Evolutionary conservation across 1,284 basidiomycete genomes (phyloP).

Genomic region (Exsudoporus floridanus): DNA sequence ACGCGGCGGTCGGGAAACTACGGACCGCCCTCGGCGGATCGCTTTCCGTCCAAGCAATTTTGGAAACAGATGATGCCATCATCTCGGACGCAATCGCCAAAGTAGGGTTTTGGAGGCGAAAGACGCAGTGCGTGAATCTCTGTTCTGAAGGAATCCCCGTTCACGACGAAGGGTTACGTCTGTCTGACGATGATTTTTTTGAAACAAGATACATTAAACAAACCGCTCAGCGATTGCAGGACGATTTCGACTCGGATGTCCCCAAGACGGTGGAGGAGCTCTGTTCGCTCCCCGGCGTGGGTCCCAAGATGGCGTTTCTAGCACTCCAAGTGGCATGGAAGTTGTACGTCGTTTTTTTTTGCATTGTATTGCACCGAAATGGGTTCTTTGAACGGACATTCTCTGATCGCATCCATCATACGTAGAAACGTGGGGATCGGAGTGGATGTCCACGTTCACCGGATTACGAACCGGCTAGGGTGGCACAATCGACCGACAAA

Average conservation of each 20-base stretch:
- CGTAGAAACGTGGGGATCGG: slow-evolving; percentile 89
- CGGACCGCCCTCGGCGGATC: slow-evolving; percentile 74
- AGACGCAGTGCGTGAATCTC: slow-evolving; percentile 63
- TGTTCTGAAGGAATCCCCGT: background rate
- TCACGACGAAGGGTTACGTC: background rate
- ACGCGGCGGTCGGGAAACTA: slow-evolving; percentile 79
- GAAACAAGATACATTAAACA: slow-evolving; percentile 66
- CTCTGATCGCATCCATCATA: background rate
- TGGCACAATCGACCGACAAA: slow-evolving; percentile 89
- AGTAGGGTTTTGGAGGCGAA: slow-evolving; percentile 92
- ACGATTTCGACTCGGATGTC: slow-evolving; percentile 77
- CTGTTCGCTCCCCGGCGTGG: slow-evolving; percentile 82
- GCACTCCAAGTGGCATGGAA: slow-evolving; percentile 85
- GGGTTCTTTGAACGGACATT: background rate
- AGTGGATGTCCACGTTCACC: slow-evolving; percentile 94
- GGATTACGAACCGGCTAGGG: slow-evolving; percentile 88
- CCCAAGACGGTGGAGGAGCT: slow-evolving; percentile 86
- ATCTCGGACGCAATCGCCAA: slow-evolving; percentile 81
- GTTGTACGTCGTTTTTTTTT: slow-evolving; percentile 52
- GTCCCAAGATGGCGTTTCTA: slow-evolving; percentile 92
- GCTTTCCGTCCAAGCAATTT: slow-evolving; percentile 71
- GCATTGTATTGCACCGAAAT: background rate
- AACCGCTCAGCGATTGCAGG: slow-evolving; percentile 64
- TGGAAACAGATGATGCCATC: slow-evolving; percentile 58
- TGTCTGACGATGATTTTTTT: background rate